Evolutionary conservation across 2,329 filamentous ascomycete species (phyloP).

Genomic region (Aspergillus tubingensis): DNA sequence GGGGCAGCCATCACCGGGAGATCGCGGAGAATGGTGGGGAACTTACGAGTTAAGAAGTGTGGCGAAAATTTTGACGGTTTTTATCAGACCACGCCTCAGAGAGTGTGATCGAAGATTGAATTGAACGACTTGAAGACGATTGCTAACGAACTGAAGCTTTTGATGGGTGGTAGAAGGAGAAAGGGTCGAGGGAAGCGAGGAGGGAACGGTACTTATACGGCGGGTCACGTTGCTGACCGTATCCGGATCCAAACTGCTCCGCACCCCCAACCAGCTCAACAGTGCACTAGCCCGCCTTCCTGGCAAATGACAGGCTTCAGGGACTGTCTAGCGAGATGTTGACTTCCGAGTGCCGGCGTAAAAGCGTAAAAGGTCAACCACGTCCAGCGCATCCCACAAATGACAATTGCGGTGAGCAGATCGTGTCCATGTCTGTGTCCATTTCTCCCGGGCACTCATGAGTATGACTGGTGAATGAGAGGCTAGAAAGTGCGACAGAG

Average conservation of each 20-base stretch:
- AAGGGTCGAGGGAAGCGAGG: conserved; percentile 3
- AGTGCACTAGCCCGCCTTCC: neutral
- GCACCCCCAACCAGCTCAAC: neutral
- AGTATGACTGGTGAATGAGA: too few species aligned
- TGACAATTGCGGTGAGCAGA: neutral
- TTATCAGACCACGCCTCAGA: conserved; percentile 59
- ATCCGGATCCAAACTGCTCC: conserved; percentile 8
- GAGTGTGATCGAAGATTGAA: conserved; percentile 52
- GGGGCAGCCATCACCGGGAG: neutral
- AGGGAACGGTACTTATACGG: conserved; percentile 11
- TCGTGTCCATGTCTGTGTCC: neutral
- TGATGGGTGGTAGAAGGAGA: conserved; percentile 10
- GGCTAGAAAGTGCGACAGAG: too few species aligned
- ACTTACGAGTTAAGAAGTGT: conserved; percentile 96
- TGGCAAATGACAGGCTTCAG: neutral
- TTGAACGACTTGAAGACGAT: conserved; percentile 28
- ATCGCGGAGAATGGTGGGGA: neutral
- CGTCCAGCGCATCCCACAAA: neutral
- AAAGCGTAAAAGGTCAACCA: too few species aligned
- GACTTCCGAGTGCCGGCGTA: neutral
- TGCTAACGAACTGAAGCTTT: conserved; percentile 20
- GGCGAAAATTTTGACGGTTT: conserved; percentile 92
- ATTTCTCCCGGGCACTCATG: too few species aligned
- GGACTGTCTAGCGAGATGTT: neutral
- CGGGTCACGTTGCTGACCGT: conserved; percentile 11